Conservation (phyloP, 345 rosid genomes). For the Eucalyptus leucophloia region DNA sequence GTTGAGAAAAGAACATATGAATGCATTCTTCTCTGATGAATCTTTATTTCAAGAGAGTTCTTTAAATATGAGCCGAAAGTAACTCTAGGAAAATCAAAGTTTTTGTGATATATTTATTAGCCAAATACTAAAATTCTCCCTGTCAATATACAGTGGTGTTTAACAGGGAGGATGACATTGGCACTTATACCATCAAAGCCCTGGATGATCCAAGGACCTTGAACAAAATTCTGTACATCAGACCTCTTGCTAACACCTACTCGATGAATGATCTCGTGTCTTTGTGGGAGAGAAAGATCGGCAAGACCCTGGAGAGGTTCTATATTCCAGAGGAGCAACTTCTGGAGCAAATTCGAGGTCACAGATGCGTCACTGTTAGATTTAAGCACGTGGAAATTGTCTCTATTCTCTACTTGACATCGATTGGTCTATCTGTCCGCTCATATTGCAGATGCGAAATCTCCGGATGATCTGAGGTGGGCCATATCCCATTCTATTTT, state of each 20-base stretch:
- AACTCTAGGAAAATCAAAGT: not conserved
- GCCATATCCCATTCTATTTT: not conserved
- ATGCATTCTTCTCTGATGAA: not conserved
- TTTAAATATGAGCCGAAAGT: not conserved
- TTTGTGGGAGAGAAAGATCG: slow-evolving; percentile 1
- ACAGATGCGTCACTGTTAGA: too few relatives aligned
- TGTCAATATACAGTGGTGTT: not conserved
- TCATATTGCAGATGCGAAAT: not conserved
- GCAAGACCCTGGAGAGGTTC: not conserved
- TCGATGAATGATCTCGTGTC: not conserved
- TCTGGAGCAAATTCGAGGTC: not conserved
- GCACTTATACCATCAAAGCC: not conserved
- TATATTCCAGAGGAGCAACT: not conserved
- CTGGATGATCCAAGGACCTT: slow-evolving; percentile 1
- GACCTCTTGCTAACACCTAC: not conserved
- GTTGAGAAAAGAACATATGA: not conserved
- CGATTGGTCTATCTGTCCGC: not conserved
- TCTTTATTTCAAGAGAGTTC: not conserved
- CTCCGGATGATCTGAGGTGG: not conserved
- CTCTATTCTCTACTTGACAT: not conserved
- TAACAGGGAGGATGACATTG: not conserved
- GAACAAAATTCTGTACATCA: not conserved
- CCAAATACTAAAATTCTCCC: not conserved
- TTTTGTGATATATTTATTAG: not conserved
- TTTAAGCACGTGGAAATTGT: not conserved